phyloP scores from a whole-genome alignment of 176 grass and related monocot species.

The Lolium rigidum region DNA sequence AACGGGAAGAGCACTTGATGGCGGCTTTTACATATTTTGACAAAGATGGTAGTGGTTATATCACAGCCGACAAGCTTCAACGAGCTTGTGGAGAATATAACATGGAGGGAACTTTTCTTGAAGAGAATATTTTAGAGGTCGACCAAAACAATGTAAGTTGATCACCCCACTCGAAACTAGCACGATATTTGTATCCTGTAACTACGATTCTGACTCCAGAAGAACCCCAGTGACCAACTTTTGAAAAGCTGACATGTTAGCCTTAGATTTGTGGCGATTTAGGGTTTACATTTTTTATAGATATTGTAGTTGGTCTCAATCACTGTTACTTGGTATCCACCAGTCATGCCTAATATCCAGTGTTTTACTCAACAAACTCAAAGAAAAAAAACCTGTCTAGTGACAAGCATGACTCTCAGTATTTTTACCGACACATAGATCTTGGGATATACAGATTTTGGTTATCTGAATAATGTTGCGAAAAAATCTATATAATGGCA shows the following conservation, averaged over 20 bases:
- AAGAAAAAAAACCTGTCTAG: not conserved
- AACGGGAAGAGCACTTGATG: constrained; percentile 88
- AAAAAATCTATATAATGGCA: not conserved
- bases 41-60: constrained; percentile 94
- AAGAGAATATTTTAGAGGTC: constrained; percentile 86
- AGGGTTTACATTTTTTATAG: not conserved
- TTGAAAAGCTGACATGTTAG: constrained; percentile 12
- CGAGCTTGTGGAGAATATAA: constrained; percentile 80
- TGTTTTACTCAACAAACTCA: constrained; percentile 14
- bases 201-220: not conserved
- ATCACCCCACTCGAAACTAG: not conserved
- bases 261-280: not conserved
- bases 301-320: not conserved
- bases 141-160: constrained; percentile 94
- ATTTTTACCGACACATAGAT: not conserved
- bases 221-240: not conserved
- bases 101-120: constrained; percentile 68
- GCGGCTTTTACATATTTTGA: constrained; percentile 97
- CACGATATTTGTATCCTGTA: not conserved
- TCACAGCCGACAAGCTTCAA: constrained; percentile 89
- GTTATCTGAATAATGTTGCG: not conserved
- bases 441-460: not conserved
- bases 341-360: not conserved
- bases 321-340: not conserved
- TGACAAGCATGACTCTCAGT: constrained; percentile 15